Evolutionary conservation across 208 protist species (phyloP), one percentile per base, ranked within the genome.

Genomic region (Leishmania aethiopica): DNA sequence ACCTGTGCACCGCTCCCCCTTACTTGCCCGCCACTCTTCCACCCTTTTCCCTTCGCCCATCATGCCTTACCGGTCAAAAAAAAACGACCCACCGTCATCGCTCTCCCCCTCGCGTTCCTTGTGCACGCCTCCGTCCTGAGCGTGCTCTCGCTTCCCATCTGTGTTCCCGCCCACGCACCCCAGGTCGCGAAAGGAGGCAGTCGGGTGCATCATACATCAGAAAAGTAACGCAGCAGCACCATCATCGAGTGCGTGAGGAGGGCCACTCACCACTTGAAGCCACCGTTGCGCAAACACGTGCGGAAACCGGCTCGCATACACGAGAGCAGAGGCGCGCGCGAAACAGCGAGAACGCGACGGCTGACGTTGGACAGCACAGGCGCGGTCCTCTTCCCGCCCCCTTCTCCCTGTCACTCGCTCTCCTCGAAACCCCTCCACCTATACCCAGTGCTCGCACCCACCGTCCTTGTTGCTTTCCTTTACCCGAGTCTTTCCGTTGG

Each of bases 221-320:
- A 37, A 72, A n/a, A 8, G 25, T 11, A 15, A n/a, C 67, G 8
- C 35, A 42, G 67, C 67, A 47, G 15, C 40, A 47, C 17, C 66
- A 49, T 42, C 67, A 49, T n/a, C 67, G 67, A 47, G 40, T 72
- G 40, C 22, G 67, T 72, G 67, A 72, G 40, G 67, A 47, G 40
- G 67, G 40, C 67, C 67, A 72, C 67, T 72, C 67, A 72, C 67
- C 67, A 28, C 37, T 72, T 47, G 67, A 47, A 42, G 67, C 17
- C 40, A 47, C 22, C 47, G 67, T 72, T 47, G 67, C 40, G 67
- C 22, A 47, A 72, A n/a, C 40, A 72, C 67, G 2, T n/a, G n/a
- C 37, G n/a, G 7, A 72, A 72, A 28, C 17, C 40, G 28, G 67
- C 28, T 72, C 40, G 11, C 22, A n/a, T 72, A 72, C 17, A 10